Evolutionary conservation across 768 basidiomycete genomes (phyloP).

Genomic region (Filobasidium floriforme): DNA sequence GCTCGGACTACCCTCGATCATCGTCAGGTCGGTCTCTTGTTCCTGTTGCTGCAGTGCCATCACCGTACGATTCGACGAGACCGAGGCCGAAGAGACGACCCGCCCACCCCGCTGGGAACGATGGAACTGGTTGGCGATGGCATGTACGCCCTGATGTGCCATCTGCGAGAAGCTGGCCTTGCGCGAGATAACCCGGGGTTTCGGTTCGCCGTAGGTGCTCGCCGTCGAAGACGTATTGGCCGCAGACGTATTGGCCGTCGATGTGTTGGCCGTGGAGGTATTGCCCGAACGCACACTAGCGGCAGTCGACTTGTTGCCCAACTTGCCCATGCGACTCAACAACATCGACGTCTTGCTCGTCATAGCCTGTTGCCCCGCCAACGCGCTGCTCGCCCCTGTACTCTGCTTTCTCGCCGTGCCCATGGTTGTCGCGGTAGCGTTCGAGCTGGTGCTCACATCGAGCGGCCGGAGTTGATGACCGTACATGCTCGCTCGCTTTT

Average conservation of each 20-base stretch:
- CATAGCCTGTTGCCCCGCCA: not conserved
- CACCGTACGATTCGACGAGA: not conserved
- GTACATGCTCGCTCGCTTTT: not conserved
- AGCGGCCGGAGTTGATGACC: not conserved
- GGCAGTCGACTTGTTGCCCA: not conserved
- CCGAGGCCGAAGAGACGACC: not conserved
- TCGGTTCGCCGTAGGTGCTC: not conserved
- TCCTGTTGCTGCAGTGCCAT: not conserved
- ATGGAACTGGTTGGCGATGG: not conserved
- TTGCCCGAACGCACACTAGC: not conserved
- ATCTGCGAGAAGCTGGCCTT: not conserved
- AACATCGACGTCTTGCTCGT: not conserved
- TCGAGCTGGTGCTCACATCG: not conserved
- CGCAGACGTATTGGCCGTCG: not conserved
- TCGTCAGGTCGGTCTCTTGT: not conserved
- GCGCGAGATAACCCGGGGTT: not conserved
- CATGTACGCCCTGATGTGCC: not conserved
- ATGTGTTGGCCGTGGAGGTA: not conserved
- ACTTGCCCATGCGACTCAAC: not conserved
- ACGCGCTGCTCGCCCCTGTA: conserved; percentile 1
- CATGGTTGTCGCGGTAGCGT: not conserved
- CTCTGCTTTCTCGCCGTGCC: conserved; percentile 2
- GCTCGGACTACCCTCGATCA: not conserved
- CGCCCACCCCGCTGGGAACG: not conserved
- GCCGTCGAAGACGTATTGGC: not conserved